phyloP scores from a whole-genome alignment of 2,329 filamentous ascomycete genomes.

The Neopestalotiopsis rosae region DNA sequence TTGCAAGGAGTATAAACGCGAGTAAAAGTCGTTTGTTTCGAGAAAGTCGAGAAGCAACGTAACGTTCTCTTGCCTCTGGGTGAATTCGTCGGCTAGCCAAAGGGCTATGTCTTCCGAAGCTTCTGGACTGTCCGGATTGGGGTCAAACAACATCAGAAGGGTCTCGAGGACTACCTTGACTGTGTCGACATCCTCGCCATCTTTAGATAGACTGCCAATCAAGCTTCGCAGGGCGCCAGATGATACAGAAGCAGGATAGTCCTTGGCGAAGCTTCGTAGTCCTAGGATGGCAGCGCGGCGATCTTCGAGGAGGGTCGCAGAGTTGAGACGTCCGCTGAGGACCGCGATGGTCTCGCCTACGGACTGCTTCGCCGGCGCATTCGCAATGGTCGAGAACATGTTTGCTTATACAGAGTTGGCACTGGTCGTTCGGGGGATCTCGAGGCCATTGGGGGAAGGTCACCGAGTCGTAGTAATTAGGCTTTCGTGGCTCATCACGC shows the following conservation, averaged over 20 bases:
- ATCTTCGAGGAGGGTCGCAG: constrained; percentile 91
- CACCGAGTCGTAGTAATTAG: constrained; percentile 24
- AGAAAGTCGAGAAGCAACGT: constrained; percentile 88
- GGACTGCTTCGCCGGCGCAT: constrained; percentile 91
- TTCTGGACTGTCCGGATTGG: constrained; percentile 77
- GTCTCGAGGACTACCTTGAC: constrained; percentile 96
- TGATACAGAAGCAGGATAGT: constrained; percentile 93
- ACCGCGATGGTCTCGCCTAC: constrained; percentile 93
- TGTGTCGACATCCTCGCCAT: constrained; percentile 94
- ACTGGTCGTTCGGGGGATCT: constrained; percentile 24
- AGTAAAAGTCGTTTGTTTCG: constrained; percentile 86
- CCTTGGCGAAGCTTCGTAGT: constrained; percentile 92
- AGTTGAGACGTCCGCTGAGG: constrained; percentile 84
- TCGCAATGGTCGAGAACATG: constrained; percentile 67
- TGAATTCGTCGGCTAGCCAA: constrained; percentile 98
- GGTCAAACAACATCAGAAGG: constrained; percentile 86
- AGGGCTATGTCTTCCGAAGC: constrained; percentile 94
- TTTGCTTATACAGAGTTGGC: constrained; percentile 41
- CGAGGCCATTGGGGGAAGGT: constrained; percentile 36
- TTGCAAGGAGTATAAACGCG: constrained; percentile 88
- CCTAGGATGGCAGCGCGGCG: constrained; percentile 91
- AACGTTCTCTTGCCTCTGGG: constrained; percentile 96
- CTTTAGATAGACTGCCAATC: constrained; percentile 83
- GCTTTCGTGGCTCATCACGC: constrained; percentile 27
- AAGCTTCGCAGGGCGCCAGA: constrained; percentile 89